A percentile compares a stretch with the other conserved stretches of the same genome.
Evolutionary conservation across 148 eudicot species (phyloP).

Genomic region (Rhododendron vialii): DNA sequence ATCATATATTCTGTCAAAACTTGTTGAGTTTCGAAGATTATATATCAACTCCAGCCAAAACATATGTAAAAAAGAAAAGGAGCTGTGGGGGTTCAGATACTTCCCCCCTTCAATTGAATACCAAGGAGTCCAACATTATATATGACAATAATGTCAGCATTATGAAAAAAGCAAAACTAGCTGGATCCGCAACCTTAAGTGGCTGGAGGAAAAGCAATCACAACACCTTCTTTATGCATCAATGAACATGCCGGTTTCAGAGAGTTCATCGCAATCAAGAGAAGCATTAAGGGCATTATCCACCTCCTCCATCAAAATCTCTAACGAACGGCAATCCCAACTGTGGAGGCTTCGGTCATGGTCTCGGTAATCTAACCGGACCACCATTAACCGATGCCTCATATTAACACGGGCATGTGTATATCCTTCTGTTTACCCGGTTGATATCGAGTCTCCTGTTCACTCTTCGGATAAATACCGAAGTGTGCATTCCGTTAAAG

Average conservation of each 20-base stretch:
- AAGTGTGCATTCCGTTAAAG: no score
- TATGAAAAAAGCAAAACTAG: conserved; percentile 22
- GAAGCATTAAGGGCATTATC: conserved; percentile 33
- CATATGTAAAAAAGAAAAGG: neutral
- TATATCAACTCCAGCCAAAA: conserved; percentile 49
- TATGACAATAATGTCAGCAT: conserved; percentile 25
- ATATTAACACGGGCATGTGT: no score
- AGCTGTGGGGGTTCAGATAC: conserved; percentile 24
- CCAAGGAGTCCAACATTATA: conserved; percentile 12
- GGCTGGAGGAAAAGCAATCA: conserved; percentile 21
- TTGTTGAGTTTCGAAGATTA: conserved; percentile 30
- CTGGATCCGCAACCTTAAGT: conserved; percentile 18
- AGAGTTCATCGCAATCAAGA: conserved; percentile 38
- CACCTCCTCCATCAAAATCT: conserved; percentile 67
- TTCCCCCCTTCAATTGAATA: conserved; percentile 12
- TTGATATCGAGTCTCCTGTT: no score
- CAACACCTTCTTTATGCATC: conserved; percentile 30
- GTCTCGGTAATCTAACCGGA: no score
- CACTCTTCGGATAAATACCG: no score
- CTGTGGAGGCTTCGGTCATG: no score
- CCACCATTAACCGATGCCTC: no score
- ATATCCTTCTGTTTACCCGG: no score
- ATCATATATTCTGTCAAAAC: conserved; percentile 18
- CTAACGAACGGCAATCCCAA: conserved; percentile 58
- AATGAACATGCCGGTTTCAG: conserved; percentile 49